A percentile compares a stretch with the other conserved stretches of the same genome.
Conservation (phyloP, 345 rosid genomes). For the Rhizophora apiculata region DNA sequence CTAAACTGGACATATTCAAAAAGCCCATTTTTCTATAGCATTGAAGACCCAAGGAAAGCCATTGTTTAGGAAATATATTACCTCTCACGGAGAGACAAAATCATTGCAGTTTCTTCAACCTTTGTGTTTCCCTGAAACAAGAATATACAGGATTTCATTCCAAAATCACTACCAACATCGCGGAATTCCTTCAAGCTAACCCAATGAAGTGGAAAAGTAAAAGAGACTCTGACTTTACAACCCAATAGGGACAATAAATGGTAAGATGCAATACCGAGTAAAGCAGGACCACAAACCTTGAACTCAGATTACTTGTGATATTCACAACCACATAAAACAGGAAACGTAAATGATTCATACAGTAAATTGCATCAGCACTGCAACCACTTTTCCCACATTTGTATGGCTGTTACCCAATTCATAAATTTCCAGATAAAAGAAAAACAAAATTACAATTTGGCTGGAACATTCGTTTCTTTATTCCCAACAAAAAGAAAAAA, state of each 20-base stretch:
- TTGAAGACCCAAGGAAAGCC: not conserved
- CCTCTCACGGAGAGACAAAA: constrained; percentile 89
- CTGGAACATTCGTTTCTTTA: too few species aligned
- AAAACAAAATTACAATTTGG: not conserved
- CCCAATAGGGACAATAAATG: too few species aligned
- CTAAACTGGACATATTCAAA: not conserved
- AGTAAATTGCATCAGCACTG: too few species aligned
- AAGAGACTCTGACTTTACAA: too few species aligned
- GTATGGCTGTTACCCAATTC: too few species aligned
- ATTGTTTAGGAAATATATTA: constrained; percentile 15
- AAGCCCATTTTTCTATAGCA: not conserved
- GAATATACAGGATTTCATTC: not conserved
- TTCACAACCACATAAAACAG: too few species aligned
- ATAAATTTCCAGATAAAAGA: not conserved
- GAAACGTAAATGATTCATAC: too few species aligned
- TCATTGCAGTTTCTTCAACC: constrained; percentile 85
- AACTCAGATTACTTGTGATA: too few species aligned
- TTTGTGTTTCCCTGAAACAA: constrained; percentile 47
- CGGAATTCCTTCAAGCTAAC: not conserved
- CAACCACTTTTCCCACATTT: too few species aligned
- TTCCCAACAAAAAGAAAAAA: not conserved
- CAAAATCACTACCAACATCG: not conserved
- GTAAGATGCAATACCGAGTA: too few species aligned
- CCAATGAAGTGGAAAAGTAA: not conserved
- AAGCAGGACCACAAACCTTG: too few species aligned